Evolutionary conservation across 495 filamentous ascomycete species (phyloP).

Genomic region (Penicillium psychrofluorescens): DNA sequence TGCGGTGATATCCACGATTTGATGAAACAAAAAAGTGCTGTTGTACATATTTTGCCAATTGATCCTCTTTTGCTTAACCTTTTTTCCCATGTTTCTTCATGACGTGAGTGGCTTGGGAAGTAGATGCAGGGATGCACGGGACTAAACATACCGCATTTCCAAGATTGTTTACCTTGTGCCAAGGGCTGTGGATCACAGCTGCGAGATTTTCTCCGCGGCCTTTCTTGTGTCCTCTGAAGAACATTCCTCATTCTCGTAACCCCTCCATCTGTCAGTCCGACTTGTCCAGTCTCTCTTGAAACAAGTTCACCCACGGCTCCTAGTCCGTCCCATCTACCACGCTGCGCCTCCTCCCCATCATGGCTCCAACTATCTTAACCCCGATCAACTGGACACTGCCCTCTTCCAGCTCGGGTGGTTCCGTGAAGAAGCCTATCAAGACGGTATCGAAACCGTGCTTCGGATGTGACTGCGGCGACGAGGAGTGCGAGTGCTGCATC

Average conservation of each 20-base stretch:
- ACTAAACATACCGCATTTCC: too few relatives aligned
- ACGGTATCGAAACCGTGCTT: constrained; percentile 37
- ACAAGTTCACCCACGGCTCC: too few relatives aligned
- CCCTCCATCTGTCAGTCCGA: too few relatives aligned
- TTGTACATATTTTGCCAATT: constrained; percentile 22
- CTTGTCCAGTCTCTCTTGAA: too few relatives aligned
- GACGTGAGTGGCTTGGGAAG: too few relatives aligned
- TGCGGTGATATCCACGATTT: constrained; percentile 21
- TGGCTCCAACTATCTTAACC: constrained; percentile 13
- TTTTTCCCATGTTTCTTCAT: too few relatives aligned
- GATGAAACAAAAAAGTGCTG: constrained; percentile 27
- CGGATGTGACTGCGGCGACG: constrained; percentile 38
- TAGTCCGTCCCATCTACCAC: too few relatives aligned
- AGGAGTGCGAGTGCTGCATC: constrained; percentile 39
- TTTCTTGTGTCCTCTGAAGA: too few relatives aligned
- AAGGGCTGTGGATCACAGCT: too few relatives aligned
- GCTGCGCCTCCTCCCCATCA: not conserved
- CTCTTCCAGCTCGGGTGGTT: constrained; percentile 24
- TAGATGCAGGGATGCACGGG: not conserved
- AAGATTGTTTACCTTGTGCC: too few relatives aligned
- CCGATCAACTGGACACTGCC: constrained; percentile 26
- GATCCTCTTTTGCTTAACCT: not conserved
- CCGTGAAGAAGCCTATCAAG: constrained; percentile 36
- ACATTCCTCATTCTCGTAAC: too few relatives aligned
- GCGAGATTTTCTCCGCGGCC: too few relatives aligned